Evolutionary conservation across 768 basidiomycete species (phyloP).

Genomic region (Mycena pura): DNA sequence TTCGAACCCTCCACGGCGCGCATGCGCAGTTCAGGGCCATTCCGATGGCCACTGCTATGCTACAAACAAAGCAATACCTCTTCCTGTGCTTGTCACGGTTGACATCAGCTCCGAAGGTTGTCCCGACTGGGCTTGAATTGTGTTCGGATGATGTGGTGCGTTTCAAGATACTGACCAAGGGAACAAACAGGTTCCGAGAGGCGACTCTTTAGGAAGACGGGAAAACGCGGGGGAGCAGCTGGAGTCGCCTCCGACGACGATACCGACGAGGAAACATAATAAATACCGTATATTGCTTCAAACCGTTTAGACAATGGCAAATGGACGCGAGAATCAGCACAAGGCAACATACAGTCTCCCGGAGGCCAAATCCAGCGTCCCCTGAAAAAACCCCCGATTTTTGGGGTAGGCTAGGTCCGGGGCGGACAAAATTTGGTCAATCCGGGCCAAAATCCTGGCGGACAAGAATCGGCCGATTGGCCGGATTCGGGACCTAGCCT

Average conservation of each 20-base stretch:
- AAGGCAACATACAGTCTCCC: no score
- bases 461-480: neutral
- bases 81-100: constrained; percentile 17
- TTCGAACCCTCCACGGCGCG: constrained; percentile 21
- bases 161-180: neutral
- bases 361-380: no score
- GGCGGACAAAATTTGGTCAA: neutral
- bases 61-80: constrained; percentile 23
- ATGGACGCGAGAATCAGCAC: no score
- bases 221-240: no score
- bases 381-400: no score
- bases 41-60: constrained; percentile 8
- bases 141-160: neutral
- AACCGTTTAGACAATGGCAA: no score
- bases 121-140: neutral
- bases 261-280: no score
- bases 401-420: neutral
- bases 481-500: neutral
- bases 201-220: no score
- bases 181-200: no score
- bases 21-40: constrained; percentile 15
- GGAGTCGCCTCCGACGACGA: no score
- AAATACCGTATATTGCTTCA: no score
- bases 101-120: neutral
- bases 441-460: neutral